phyloP scores from a whole-genome alignment of 257 asterid genomes.

The Asclepias syriaca region DNA sequence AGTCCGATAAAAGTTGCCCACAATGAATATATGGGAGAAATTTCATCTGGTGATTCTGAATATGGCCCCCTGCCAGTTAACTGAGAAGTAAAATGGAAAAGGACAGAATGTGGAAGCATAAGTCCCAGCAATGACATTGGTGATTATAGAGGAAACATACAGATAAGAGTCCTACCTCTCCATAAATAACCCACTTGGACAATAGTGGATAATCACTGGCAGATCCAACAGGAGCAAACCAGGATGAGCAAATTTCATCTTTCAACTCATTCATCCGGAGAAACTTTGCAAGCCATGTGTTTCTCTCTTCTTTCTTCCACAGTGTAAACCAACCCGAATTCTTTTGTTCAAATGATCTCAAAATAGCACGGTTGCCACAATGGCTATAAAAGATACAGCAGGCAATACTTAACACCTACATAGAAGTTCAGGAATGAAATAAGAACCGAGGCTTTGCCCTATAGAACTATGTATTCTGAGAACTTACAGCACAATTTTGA shows the following conservation, averaged over 20 bases:
- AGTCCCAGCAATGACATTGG: conserved; percentile 10
- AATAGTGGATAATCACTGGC: conserved; percentile 91
- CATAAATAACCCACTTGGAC: conserved; percentile 96
- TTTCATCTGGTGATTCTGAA: conserved; percentile 85
- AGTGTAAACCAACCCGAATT: conserved; percentile 63
- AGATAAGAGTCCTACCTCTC: conserved; percentile 57
- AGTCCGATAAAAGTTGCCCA: conserved; percentile 99
- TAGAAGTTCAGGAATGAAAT: conserved; percentile 34
- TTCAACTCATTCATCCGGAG: conserved; percentile 78
- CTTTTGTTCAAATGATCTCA: conserved; percentile 59
- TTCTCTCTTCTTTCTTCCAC: conserved; percentile 80
- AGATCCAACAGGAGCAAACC: conserved; percentile 99
- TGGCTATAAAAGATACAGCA: conserved; percentile 99
- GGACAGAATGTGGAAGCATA: conserved; percentile 19
- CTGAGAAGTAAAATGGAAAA: conserved; percentile 36
- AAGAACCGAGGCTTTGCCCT: conserved; percentile 31
- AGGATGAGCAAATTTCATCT: conserved; percentile 85
- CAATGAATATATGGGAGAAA: conserved; percentile 91
- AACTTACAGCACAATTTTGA: conserved; percentile 93
- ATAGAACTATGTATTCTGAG: conserved; percentile 19
- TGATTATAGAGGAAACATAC: conserved; percentile 2
- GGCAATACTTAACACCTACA: conserved; percentile 99
- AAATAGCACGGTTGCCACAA: conserved; percentile 90
- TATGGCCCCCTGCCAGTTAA: conserved; percentile 73
- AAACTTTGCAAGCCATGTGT: conserved; percentile 82